Conservation (phyloP, 1,284 basidiomycete genomes). For the Cutaneotrichosporon dermatis region DNA sequence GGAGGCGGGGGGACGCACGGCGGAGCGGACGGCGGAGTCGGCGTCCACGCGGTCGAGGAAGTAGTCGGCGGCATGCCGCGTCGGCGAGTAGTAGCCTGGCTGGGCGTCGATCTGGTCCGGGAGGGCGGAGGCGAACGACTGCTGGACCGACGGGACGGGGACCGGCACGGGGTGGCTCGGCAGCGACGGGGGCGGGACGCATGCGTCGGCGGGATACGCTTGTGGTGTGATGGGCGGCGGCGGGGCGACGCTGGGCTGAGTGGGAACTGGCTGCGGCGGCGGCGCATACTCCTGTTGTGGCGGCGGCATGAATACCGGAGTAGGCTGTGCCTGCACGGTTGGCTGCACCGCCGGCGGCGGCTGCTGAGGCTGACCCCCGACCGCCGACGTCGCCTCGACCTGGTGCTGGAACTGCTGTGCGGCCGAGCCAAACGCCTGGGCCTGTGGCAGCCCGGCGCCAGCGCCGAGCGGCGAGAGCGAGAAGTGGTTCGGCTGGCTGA, state of each 20-base stretch:
- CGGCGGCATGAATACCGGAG: neutral
- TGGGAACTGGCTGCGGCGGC: neutral
- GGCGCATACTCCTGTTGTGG: neutral
- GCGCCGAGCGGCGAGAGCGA: neutral
- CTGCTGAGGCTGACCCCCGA: neutral
- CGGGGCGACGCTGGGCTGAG: neutral
- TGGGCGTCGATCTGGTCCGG: neutral
- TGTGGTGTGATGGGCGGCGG: neutral
- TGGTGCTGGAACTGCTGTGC: slow-evolving; percentile 5
- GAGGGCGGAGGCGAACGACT: neutral
- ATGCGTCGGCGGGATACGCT: neutral
- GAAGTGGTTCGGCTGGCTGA: neutral
- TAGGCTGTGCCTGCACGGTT: neutral
- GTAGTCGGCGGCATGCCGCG: neutral
- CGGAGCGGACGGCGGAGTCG: neutral
- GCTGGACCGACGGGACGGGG: neutral
- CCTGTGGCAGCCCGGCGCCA: neutral
- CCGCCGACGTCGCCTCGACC: neutral
- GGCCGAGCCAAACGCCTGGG: neutral
- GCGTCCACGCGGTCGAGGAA: neutral
- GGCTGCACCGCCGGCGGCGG: neutral
- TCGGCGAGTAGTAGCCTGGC: too few relatives aligned
- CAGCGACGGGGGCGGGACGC: neutral
- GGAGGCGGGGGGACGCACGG: neutral
- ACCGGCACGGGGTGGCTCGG: neutral